Conservation (phyloP, 805 yeast species). For the Suhomyces tanzawaensis region DNA sequence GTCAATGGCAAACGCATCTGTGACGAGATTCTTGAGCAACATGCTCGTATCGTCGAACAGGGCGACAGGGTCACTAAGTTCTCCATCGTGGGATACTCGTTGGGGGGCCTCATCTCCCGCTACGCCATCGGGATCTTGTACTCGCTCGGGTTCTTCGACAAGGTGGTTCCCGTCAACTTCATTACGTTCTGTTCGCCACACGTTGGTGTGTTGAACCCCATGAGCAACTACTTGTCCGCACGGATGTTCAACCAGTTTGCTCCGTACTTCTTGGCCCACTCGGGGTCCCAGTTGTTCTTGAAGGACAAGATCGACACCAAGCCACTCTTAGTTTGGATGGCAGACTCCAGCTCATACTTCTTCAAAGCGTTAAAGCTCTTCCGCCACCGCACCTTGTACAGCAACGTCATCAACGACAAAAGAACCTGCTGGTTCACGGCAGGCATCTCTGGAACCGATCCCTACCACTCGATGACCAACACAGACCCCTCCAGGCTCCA, state of each 20-base stretch:
- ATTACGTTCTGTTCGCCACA: constrained; percentile 55
- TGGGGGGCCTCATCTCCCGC: constrained; percentile 84
- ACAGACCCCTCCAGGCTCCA: constrained; percentile 35
- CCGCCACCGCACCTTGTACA: constrained; percentile 56
- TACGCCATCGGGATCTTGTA: constrained; percentile 74
- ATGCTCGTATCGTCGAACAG: constrained; percentile 11
- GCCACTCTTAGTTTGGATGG: constrained; percentile 67
- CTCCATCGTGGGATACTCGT: constrained; percentile 81
- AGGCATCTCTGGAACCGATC: constrained; percentile 62
- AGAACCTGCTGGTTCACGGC: constrained; percentile 84
- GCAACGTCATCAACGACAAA: constrained; percentile 76
- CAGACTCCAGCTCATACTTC: constrained; percentile 60
- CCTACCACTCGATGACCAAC: constrained; percentile 52
- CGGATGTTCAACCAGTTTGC: constrained; percentile 49
- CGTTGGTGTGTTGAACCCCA: constrained; percentile 64
- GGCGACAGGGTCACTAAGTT: constrained; percentile 54
- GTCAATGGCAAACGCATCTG: constrained; percentile 77
- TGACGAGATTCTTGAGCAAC: constrained; percentile 50
- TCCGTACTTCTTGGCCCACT: constrained; percentile 63
- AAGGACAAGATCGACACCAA: constrained; percentile 33
- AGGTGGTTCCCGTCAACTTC: constrained; percentile 56
- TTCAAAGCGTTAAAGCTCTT: constrained; percentile 54
- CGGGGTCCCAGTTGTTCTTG: constrained; percentile 74
- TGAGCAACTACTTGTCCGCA: constrained; percentile 31
- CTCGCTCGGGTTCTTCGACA: constrained; percentile 50